Evolutionary conservation across 2,329 filamentous ascomycete genomes (phyloP).

Genomic region (Fusarium nisikadoi): DNA sequence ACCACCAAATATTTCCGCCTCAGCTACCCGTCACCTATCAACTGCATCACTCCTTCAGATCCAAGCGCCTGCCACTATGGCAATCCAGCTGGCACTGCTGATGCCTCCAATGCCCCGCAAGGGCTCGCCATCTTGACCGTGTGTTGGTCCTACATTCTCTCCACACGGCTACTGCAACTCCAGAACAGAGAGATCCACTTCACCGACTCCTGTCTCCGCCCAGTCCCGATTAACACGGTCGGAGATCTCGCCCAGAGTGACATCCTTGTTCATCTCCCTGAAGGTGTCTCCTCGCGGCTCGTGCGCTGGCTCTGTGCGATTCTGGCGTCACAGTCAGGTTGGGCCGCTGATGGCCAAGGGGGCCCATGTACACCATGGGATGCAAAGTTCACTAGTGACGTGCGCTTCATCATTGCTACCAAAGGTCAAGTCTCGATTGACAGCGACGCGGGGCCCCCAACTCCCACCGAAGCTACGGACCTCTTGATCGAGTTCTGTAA

Average conservation of each 20-base stretch:
- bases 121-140: conserved; percentile 43
- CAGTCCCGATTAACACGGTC: conserved; percentile 33
- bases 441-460: conserved; percentile 21
- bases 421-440: conserved; percentile 33
- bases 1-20: conserved; percentile 45
- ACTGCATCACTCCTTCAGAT: conserved; percentile 38
- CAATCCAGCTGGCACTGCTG: conserved; percentile 24
- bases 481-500: conserved; percentile 43
- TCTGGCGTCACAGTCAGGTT: conserved; percentile 36
- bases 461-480: conserved; percentile 35
- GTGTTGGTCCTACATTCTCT: conserved; percentile 46
- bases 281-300: conserved; percentile 34
- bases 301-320: conserved; percentile 45
- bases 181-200: conserved; percentile 40
- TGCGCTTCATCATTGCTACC: conserved; percentile 38
- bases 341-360: conserved; percentile 34
- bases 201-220: conserved; percentile 38
- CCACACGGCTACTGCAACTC: conserved; percentile 44
- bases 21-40: conserved; percentile 34
- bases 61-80: conserved; percentile 35
- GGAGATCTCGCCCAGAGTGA: conserved; percentile 26
- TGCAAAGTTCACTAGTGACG: conserved; percentile 25
- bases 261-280: conserved; percentile 36
- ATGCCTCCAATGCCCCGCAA: conserved; percentile 36
- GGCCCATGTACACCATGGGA: conserved; percentile 37